These are phyloP conservation scores for Suillus discolor DNA, from an alignment of 768 basidiomycete genomes.

Conservation along the genomic window DNA sequence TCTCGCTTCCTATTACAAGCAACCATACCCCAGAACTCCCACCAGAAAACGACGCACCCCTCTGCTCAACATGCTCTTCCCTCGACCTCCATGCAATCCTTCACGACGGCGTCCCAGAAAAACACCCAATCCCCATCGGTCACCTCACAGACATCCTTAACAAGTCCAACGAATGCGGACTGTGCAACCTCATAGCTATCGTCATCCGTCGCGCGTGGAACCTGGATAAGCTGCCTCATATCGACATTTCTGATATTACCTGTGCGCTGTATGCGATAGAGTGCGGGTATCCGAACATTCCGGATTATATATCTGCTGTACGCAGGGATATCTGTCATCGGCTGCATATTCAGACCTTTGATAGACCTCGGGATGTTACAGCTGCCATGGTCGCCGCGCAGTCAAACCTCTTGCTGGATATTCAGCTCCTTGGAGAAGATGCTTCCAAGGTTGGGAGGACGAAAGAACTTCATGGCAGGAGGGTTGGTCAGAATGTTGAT, in stretches of 20 bases:
- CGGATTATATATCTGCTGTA: background rate
- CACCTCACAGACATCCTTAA: slow-evolving; percentile 6
- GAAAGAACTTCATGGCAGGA: slow-evolving; percentile 12
- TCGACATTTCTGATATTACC: slow-evolving; percentile 1
- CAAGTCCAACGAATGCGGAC: slow-evolving; percentile 4
- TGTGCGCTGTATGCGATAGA: background rate
- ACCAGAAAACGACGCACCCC: background rate
- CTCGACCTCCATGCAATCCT: slow-evolving; percentile 8
- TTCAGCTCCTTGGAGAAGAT: slow-evolving; percentile 13
- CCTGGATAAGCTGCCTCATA: background rate
- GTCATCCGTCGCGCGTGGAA: slow-evolving; percentile 9
- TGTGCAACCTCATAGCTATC: slow-evolving; percentile 6
- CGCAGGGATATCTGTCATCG: slow-evolving; percentile 6
- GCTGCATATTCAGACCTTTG: slow-evolving; percentile 1
- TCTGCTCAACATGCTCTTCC: slow-evolving; percentile 12
- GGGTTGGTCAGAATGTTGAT: slow-evolving; percentile 11
- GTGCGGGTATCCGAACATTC: background rate
- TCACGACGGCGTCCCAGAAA: slow-evolving; percentile 2
- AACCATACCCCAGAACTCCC: background rate
- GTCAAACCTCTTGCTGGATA: slow-evolving; percentile 4
- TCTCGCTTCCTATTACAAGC: background rate
- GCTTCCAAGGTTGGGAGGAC: slow-evolving; percentile 4
- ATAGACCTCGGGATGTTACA: background rate
- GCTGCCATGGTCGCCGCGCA: background rate
- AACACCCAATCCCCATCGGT: slow-evolving; percentile 1